Percentiles rank a stretch among this genome's conserved stretches.
phyloP scores from a whole-genome alignment of 2,329 filamentous ascomycete genomes.

The Paecilomyces dactylethromorphus region DNA sequence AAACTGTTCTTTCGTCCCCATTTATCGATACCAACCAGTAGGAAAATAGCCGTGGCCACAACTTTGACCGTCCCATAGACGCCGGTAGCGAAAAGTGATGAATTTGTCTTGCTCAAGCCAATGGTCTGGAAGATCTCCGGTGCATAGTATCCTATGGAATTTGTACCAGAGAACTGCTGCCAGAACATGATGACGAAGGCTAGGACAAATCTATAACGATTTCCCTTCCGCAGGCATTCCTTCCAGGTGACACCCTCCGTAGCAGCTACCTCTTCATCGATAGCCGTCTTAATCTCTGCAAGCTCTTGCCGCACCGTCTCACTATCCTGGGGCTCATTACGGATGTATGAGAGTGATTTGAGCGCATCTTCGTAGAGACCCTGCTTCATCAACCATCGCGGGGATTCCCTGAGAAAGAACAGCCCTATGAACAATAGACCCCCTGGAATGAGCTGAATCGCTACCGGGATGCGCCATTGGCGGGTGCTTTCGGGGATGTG shows the following conservation, averaged over 20 bases:
- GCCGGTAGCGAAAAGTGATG: conserved; percentile 31
- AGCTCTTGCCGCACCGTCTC: conserved; percentile 25
- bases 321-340: conserved; percentile 20
- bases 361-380: conserved; percentile 40
- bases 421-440: conserved; percentile 44
- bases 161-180: conserved; percentile 36
- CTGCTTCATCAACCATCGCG: conserved; percentile 50
- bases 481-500: conserved; percentile 38
- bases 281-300: conserved; percentile 33
- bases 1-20: conserved; percentile 29
- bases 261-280: conserved; percentile 34
- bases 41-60: conserved; percentile 28
- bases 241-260: conserved; percentile 38
- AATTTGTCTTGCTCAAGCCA: conserved; percentile 24
- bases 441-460: conserved; percentile 47
- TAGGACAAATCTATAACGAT: conserved; percentile 30
- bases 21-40: conserved; percentile 31
- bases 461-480: conserved; percentile 51
- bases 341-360: conserved; percentile 29
- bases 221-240: conserved; percentile 32
- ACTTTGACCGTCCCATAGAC: conserved; percentile 35
- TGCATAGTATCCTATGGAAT: conserved; percentile 33
- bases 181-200: conserved; percentile 34
- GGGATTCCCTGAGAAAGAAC: conserved; percentile 47
- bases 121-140: conserved; percentile 32